These are phyloP conservation scores for Suillus subalutaceus DNA, from an alignment of 768 basidiomycete species.

Conservation along the genomic window DNA sequence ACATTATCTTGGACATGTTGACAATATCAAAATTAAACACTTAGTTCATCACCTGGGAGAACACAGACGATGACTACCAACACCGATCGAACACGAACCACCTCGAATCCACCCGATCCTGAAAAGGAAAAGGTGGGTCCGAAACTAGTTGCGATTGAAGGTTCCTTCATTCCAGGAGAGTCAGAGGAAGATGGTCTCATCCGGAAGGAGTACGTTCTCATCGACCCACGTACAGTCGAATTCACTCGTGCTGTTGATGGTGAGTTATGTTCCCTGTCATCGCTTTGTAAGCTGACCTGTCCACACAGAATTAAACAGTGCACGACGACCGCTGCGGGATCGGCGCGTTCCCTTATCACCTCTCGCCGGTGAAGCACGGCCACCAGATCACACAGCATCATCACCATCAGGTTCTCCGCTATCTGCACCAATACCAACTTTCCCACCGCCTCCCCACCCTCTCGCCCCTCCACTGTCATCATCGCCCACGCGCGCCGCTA, in stretches of 20 bases:
- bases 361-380: conserved; percentile 46
- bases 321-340: conserved; percentile 62
- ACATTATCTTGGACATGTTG: neutral
- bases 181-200: conserved; percentile 82
- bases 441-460: conserved; percentile 64
- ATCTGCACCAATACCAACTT: conserved; percentile 34
- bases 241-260: conserved; percentile 93
- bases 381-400: conserved; percentile 36
- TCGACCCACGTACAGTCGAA: conserved; percentile 88
- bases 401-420: conserved; percentile 27
- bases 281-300: conserved; percentile 16
- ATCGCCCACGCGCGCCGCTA: conserved; percentile 67
- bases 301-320: conserved; percentile 61
- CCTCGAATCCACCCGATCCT: conserved; percentile 15
- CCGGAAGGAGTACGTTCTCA: conserved; percentile 89
- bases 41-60: conserved; percentile 23
- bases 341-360: conserved; percentile 53
- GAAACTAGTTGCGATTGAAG: conserved; percentile 50
- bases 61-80: conserved; percentile 11
- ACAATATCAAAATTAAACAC: conserved; percentile 15
- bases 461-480: conserved; percentile 60
- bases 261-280: conserved; percentile 35
- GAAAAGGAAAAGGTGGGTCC: conserved; percentile 16
- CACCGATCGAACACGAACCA: conserved; percentile 16
- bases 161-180: conserved; percentile 78